Conservation (phyloP, 495 filamentous ascomycete species). For the Penicillium salamii region DNA sequence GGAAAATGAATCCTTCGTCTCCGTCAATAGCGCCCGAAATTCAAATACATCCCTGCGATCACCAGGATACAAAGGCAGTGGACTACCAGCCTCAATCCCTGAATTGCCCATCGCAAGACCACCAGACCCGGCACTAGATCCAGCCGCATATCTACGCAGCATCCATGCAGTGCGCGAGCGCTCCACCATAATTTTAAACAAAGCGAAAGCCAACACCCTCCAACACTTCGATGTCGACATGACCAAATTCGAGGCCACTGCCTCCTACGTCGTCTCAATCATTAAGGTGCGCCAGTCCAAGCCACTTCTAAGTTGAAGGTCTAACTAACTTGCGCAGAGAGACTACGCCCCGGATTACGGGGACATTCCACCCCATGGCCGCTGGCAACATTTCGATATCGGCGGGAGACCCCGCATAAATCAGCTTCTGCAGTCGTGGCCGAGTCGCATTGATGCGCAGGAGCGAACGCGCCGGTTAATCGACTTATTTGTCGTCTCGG, state of each 20-base stretch:
- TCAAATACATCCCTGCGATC: constrained; percentile 57
- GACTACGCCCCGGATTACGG: constrained; percentile 86
- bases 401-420: constrained; percentile 65
- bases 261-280: constrained; percentile 89
- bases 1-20: constrained; percentile 45
- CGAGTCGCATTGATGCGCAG: constrained; percentile 55
- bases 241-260: constrained; percentile 81
- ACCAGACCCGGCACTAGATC: constrained; percentile 87
- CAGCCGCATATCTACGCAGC: constrained; percentile 88
- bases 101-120: constrained; percentile 75
- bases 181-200: constrained; percentile 66
- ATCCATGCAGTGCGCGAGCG: constrained; percentile 85
- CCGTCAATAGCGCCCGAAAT: constrained; percentile 48
- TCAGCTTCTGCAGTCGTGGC: constrained; percentile 64
- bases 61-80: constrained; percentile 43
- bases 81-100: constrained; percentile 48
- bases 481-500: constrained; percentile 66
- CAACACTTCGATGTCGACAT: constrained; percentile 91
- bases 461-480: constrained; percentile 64
- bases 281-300: constrained; percentile 91
- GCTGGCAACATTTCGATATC: constrained; percentile 72
- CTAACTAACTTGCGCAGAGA: constrained; percentile 53
- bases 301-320: too few relatives aligned
- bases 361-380: constrained; percentile 70
- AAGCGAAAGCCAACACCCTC: constrained; percentile 75